Conservation (phyloP, 805 yeast species). For the Hermanozyma aechmeae region DNA sequence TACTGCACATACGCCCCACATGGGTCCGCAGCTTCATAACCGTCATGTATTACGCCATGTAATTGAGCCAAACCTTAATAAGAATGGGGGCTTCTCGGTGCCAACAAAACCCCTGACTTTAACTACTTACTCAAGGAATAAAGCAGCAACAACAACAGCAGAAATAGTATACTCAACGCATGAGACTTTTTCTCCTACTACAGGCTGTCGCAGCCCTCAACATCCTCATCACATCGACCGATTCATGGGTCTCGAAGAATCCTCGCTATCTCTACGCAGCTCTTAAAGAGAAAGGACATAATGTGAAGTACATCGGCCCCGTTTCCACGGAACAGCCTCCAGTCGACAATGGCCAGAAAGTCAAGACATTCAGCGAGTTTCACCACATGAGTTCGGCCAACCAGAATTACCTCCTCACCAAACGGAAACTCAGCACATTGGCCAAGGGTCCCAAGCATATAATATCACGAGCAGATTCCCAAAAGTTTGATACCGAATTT, state of each 20-base stretch:
- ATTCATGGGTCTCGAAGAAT: constrained; percentile 30
- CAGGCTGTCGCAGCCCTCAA: constrained; percentile 12
- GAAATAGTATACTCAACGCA: not conserved
- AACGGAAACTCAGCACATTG: constrained; percentile 7
- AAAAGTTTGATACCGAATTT: constrained; percentile 1
- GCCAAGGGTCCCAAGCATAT: constrained; percentile 14
- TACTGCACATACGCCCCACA: too few relatives aligned
- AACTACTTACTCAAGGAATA: too few relatives aligned
- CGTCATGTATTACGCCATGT: too few relatives aligned
- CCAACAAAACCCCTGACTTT: too few relatives aligned
- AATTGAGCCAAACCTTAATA: too few relatives aligned
- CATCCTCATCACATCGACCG: constrained; percentile 22
- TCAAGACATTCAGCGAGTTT: constrained; percentile 5
- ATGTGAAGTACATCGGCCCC: constrained; percentile 23
- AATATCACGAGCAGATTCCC: constrained; percentile 3
- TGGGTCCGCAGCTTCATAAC: too few relatives aligned
- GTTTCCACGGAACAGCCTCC: constrained; percentile 10
- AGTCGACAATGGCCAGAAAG: not conserved
- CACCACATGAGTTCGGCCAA: constrained; percentile 22
- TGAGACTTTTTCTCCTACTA: not conserved
- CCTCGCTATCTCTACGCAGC: constrained; percentile 18
- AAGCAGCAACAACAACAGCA: too few relatives aligned
- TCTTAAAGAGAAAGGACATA: constrained; percentile 20
- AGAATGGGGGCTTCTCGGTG: too few relatives aligned
- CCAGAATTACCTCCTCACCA: constrained; percentile 18